Evolutionary conservation across 2,329 filamentous ascomycete genomes (phyloP), one percentile per base, ranked within the genome.

Genomic region (Biscogniauxia sp.): DNA sequence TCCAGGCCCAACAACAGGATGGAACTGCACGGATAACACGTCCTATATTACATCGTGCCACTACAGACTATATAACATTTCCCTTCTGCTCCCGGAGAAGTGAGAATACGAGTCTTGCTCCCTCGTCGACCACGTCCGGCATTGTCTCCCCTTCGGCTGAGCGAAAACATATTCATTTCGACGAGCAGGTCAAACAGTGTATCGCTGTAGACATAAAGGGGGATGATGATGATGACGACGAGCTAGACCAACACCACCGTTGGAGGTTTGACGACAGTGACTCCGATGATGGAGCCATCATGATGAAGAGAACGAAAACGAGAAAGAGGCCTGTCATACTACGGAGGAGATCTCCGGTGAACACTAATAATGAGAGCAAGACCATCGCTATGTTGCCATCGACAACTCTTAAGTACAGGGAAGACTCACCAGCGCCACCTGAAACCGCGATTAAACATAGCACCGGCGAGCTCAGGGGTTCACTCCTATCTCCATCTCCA

Each of bases 121-220:
- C 87, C 41, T 92, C 89, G 1, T 82, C 82, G 11, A 82, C 86
- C 7, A 90, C 90, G 0, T 96, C 93, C 0, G 90, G 89, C n/a
- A 66, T 85, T 15, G 69, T 80, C 75, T 81, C 88, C 72, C 76
- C 92, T 61, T 77, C 85, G 79, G 76, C 84, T 7, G 88, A 90
- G 69, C 85, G 87, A 70, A 93, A 88, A 62, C 94, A 97, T 73
- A 98, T 99, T 66, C 92, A 96, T 71, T 99, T 99, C 75, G 95
- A 97, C 72, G 91, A 97, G 72, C 91, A 94, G 77, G 95, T 99
- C 2, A 89, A 93, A 73, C 94, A 98, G 74, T 97, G 93, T 74
- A 97, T 97, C 66, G 95, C 95, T 7, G 86, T 99, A 32, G 93
- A 98, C 37, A 84, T 87, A 68, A 96, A 96, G 77, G 87, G 91